Evolutionary conservation across 2,329 filamentous ascomycete genomes (phyloP), one percentile per base, ranked within the genome.

Genomic region (Colletotrichum neosansevieriae): DNA sequence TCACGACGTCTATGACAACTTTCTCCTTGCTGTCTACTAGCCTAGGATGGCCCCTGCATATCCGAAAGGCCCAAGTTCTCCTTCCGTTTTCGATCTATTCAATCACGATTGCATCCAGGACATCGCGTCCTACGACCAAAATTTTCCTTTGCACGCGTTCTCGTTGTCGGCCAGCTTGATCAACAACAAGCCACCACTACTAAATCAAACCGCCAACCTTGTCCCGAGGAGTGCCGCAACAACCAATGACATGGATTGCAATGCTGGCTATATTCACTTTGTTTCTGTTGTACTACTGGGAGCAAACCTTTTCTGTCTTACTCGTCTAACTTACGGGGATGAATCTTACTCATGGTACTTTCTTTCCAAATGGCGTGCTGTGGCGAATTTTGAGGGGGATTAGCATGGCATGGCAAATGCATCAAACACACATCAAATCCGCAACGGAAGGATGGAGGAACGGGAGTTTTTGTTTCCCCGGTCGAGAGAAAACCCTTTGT

Each of bases 1-100:
- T 69, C 68, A 71, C 68, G 70, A 71, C 60, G 64, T 70, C 64
- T 53, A 71, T 67, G 70, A 71, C 64, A 54, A 64, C 50, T 40
- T 51, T 71, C 58, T 71, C 67, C 56, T 70, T 68, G 49, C 62
- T 24, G 47, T 60, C 49, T 60, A 54, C 32, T 36, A n/a, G 60
- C 64, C 66, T 44, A 44, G 61, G 66, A 65, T 69, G 50, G 47
- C 61, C 45, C 29, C 53, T 51, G 61, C 61, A 68, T 42, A 32
- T 21, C 49, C 19, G 29, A 29, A 44, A 45, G 67, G 60, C 53
- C 44, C 64, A 15, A 54, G 6, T 61, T 51, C 44, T 61, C 57
- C 58, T 67, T 63, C n/a, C 57, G 57, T 62, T 58, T 62, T 49
- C 63, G 42, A 67, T 24, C 62, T 58, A 69, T 62, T 62, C 60